Evolutionary conservation across 495 filamentous ascomycete species (phyloP), one percentile per base, ranked within the genome.

Genomic region (Neurospora sp.): DNA sequence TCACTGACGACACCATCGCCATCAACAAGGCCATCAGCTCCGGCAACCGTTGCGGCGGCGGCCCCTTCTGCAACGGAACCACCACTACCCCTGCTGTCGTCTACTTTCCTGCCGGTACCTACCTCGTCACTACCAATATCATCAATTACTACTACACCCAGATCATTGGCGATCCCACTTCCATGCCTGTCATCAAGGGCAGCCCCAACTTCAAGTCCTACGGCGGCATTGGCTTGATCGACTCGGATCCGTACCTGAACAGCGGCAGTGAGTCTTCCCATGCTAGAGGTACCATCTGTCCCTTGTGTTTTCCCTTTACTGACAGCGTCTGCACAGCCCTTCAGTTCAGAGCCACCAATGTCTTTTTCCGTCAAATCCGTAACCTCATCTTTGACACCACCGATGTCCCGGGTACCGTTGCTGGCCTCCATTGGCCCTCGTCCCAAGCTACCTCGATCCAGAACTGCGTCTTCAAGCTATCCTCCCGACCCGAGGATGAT

Each of bases 351-450:
- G 76, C 86, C 4, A 93, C 91, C 21, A 97, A 97, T 86, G 54
- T 66, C 28, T 98, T 99, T 84, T 97, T 92, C 85, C 93, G 94
- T 34, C 92, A 95, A 76, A 84, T 99, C 74, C 92, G 95, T 76
- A 98, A 99, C 82, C 89, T 99, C 74, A 85, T 94, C 71, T 90
- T 99, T 77, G 95, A 99, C 80, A 83, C 93, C 2, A 93, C 89
- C 34, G 87, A 83, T 17, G 86, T 91, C 83, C 87, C 89, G 21
- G 78, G 83, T 43, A 83, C 81, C 38, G 91, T 89, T 66, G 84
- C 90, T 69, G 93, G 91, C 80, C 92, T 99, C 70, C 96, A 99
- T 79, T 98, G 94, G 94, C 96, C 97, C 76, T 93, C 97, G 1
- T 92, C 92, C 69, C 95, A 98, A 76, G 96, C 95, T 5, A 97